Evolutionary conservation across 1,284 basidiomycete genomes (phyloP), one percentile per base, ranked within the genome.

Genomic region (Trichosporon asahii): DNA sequence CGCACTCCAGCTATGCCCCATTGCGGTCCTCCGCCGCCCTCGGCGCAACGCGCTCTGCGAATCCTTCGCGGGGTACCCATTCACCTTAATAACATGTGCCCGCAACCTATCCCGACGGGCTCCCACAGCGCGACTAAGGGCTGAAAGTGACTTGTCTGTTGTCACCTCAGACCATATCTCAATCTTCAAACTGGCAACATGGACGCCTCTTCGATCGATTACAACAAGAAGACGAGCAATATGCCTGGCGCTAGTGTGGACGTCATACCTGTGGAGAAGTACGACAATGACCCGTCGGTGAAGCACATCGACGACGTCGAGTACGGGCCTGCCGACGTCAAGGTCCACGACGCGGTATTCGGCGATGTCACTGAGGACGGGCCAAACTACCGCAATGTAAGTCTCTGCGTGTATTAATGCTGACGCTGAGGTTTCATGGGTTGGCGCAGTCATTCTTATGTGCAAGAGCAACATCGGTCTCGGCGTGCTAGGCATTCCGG

Each of bases 401-500:
- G 76, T 3, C 5, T 6, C 40, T 5, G 18, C 6, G 5, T n/a
- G n/a, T 44, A n/a, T 1, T 5, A 7, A 6, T 9, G 40, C 40
- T 44, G 18, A 44, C 40, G 8, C 1, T 4, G 1, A 44, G 40
- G 40, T 44, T 4, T n/a, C 40, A 68, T 3, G 71, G 72, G 27
- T 46, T 35, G 64, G 73, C 68, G 15, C 71, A 70, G 44, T 72
- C 55, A 73, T 76, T 29, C 73, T 80, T 33, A 73, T 73, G 72
- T 73, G 77, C 49, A 72, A 76, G 72, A 73, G 75, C 12, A 77
- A 79, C 71, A 76, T 82, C 53, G 80, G 77, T 61, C 72, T 80
- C 27, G 79, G 78, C 67, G 78, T 80, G 6, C 70, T 79, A 25
- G 75, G 77, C 2, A 76, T 80, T 57, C 80, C 80, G 1, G 65